Percentiles rank a stretch among this genome's conserved stretches.
Evolutionary conservation across 768 basidiomycete species (phyloP).

Genomic region (Amanita rubescens): DNA sequence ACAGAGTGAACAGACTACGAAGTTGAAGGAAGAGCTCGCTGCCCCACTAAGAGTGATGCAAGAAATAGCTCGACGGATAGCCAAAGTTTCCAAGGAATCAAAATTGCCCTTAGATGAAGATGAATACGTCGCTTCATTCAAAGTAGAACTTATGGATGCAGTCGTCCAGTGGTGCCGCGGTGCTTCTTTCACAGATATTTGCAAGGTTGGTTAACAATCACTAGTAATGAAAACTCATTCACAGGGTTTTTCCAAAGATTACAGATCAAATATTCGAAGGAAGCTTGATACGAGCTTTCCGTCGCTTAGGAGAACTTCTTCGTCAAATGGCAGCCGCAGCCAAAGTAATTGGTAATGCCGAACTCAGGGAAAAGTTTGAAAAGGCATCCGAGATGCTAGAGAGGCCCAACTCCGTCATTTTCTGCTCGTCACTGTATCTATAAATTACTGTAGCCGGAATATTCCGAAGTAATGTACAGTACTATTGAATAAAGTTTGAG

Average conservation of each 20-base stretch:
- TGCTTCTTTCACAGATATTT: conserved; percentile 91
- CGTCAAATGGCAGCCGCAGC: conserved; percentile 95
- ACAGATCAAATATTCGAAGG: conserved; percentile 93
- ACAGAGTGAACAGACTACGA: conserved; percentile 80
- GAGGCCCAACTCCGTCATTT: conserved; percentile 89
- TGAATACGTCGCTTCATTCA: conserved; percentile 94
- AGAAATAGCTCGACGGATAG: conserved; percentile 90
- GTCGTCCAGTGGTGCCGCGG: conserved; percentile 99
- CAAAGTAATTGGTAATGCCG: conserved; percentile 93
- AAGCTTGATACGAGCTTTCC: conserved; percentile 91
- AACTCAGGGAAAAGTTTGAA: conserved; percentile 90
- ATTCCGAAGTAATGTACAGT: conserved; percentile 6
- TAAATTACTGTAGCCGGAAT: conserved; percentile 19
- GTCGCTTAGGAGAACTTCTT: conserved; percentile 87
- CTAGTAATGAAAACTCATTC: no score
- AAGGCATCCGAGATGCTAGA: conserved; percentile 90
- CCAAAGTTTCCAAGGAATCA: conserved; percentile 93
- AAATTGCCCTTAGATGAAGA: conserved; percentile 87
- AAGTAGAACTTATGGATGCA: conserved; percentile 97
- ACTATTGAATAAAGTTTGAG: conserved; percentile 2
- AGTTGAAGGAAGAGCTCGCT: conserved; percentile 89
- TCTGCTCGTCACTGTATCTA: conserved; percentile 81
- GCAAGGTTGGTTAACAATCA: conserved; percentile 53
- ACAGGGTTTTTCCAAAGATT: conserved; percentile 41
- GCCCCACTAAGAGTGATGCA: conserved; percentile 92